Evolutionary conservation across 1,284 basidiomycete species (phyloP), one percentile per base, ranked within the genome.

Genomic region (Boletus calvinii): DNA sequence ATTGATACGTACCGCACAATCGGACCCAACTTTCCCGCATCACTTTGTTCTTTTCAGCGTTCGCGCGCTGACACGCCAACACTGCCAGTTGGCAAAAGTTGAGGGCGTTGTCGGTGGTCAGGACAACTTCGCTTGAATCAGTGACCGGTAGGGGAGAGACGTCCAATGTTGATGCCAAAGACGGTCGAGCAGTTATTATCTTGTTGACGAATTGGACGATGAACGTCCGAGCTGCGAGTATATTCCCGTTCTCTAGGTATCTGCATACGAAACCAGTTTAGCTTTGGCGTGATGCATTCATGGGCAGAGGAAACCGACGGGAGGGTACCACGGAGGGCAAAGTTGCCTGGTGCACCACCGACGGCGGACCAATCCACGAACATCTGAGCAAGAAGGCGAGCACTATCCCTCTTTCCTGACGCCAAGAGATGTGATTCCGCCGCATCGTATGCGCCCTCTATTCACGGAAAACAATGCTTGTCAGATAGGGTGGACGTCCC

Each of bases 21-120:
- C 86, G 77, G 34, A 92, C 77, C 92, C 92, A 95, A 32, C 84
- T 86, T 64, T 92, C 89, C 32, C 87, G 77, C 69, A 83, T 79
- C 6, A 76, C 74, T 67, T 79, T 90, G 70, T 86, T 83, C 70
- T 84, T 80, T 55, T 85, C 77, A 39, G 89, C 86, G 48, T 90
- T 84, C 0, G 88, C 86, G 26, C 91, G 83, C 69, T 96, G 93
- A 57, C 90, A 92, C 6, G 87, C 86, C 47, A 87, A 70, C 10
- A 97, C 80, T 0, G 90, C 91, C 48, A 97, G 79, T 65, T 98
- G 94, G 2, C 87, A 76, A 69, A 94, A 96, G 68, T 96, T 98
- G 59, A 94, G 74, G 9, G 83, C 75, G 1, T 81, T 72, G 55
- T 92, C 86, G 15, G 80, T 81, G 6, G 90, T 92, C 54, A 92